Evolutionary conservation across 148 eudicot species (phyloP).

Genomic region (Diospyros lotus): DNA sequence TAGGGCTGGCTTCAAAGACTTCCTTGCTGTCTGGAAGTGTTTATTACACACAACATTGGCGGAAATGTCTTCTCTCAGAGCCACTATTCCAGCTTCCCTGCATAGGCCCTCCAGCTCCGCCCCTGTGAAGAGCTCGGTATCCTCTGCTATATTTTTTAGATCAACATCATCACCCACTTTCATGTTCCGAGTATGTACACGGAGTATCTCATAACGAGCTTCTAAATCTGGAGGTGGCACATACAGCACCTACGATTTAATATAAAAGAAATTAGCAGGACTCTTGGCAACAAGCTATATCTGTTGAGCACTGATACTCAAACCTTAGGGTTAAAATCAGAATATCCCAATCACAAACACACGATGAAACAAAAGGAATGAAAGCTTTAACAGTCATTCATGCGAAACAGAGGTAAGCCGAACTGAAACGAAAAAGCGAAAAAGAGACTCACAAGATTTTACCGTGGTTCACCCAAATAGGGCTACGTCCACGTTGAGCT

Average conservation of each 20-base stretch:
- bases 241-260: slow-evolving; percentile 61
- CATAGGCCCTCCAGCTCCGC: slow-evolving; percentile 91
- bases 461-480: too few species aligned
- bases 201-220: slow-evolving; percentile 73
- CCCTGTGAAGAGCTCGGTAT: slow-evolving; percentile 84
- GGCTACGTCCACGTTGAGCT: too few species aligned
- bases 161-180: slow-evolving; percentile 59
- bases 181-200: slow-evolving; percentile 77
- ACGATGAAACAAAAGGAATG: too few species aligned
- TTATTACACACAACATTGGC: slow-evolving; percentile 54
- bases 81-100: slow-evolving; percentile 79
- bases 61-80: slow-evolving; percentile 87
- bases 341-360: too few species aligned
- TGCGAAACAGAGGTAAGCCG: too few species aligned
- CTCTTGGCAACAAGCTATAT: background rate
- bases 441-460: too few species aligned
- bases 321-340: too few species aligned
- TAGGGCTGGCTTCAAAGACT: slow-evolving; percentile 58
- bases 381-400: too few species aligned
- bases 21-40: slow-evolving; percentile 60
- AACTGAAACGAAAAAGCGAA: too few species aligned
- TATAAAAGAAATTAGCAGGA: background rate
- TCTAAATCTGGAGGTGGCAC: slow-evolving; percentile 95
- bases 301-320: too few species aligned
- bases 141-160: slow-evolving; percentile 68